Evolutionary conservation across 1,284 basidiomycete genomes (phyloP), one percentile per base, ranked within the genome.

Genomic region (Agaricales sp.): DNA sequence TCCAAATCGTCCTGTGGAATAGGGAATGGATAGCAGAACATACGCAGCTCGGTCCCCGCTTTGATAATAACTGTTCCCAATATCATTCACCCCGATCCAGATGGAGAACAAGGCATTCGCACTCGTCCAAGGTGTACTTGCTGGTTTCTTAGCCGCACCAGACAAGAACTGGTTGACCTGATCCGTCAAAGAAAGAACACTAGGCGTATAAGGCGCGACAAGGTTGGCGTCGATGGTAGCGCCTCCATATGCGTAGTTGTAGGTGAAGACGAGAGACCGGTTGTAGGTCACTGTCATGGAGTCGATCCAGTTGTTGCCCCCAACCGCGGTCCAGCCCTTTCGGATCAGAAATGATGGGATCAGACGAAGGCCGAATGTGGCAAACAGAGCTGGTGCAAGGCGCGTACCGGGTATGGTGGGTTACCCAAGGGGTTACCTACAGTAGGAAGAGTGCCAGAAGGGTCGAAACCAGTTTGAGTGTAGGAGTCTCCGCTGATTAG

Each of bases 361-460:
- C 30, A 8, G n/a, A n/a, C n/a, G n/a, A n/a, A n/a, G n/a, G n/a
- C 11, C 30, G 11, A 81, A 65, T 89, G 88, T 69, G 87, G 85
- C 62, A 75, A 82, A 43, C 81, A 81, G 51, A 83, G 75, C n/a
- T n/a, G n/a, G n/a, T n/a, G n/a, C n/a, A n/a, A 11, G 30, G 11
- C 30, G 30, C 30, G 8, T 35, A 35, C 30, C 1, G 78, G 77
- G 58, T 75, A 80, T 0, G 69, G 61, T 3, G 78, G 78, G 58
- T 81, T 81, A 2, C 78, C 78, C 30, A 80, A 58, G 0, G 76
- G 71, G 58, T 80, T 80, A 1, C 67, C 70, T 3, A 61, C 48
- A 19, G 63, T 55, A 0, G 78, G 78, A 2, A 71, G 61, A 4
- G 63, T 63, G 18, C 64, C 63, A 23, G 58, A 69, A 23, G 64